Percentiles rank a stretch among this genome's conserved stretches.
Evolutionary conservation across 768 basidiomycete species (phyloP).

Genomic region (Suillus decipiens): DNA sequence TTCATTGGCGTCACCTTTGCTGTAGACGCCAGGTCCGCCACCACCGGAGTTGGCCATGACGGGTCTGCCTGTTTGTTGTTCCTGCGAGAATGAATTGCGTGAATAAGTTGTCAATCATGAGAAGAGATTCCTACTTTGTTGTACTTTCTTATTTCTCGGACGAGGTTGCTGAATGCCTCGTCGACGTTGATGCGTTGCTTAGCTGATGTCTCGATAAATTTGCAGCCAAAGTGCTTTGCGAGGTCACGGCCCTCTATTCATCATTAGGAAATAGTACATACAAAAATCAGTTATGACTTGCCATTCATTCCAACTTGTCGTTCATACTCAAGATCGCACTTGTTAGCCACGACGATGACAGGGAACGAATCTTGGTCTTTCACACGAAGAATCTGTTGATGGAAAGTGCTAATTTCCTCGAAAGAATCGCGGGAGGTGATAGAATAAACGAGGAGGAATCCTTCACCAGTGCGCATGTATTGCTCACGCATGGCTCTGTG

Average conservation of each 20-base stretch:
- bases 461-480: slow-evolving; percentile 98
- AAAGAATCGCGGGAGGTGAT: slow-evolving; percentile 98
- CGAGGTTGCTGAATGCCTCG: slow-evolving; percentile 91
- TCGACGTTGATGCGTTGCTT: slow-evolving; percentile 97
- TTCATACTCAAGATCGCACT: slow-evolving; percentile 94
- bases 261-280: slow-evolving; percentile 1
- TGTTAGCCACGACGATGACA: slow-evolving; percentile 97
- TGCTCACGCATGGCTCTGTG: slow-evolving; percentile 96
- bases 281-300: slow-evolving; percentile 33
- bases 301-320: slow-evolving; percentile 96
- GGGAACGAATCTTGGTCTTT: slow-evolving; percentile 97
- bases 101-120: slow-evolving; percentile 1
- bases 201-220: slow-evolving; percentile 95
- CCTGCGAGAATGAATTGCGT: slow-evolving; percentile 39
- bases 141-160: slow-evolving; percentile 90
- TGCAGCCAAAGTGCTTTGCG: slow-evolving; percentile 92
- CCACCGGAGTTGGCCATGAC: slow-evolving; percentile 47
- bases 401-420: slow-evolving; percentile 95
- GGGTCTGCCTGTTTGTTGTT: slow-evolving; percentile 78
- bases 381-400: slow-evolving; percentile 93
- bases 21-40: slow-evolving; percentile 51
- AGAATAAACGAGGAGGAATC: slow-evolving; percentile 96
- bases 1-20: slow-evolving; percentile 45
- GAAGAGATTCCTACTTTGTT: slow-evolving; percentile 66
- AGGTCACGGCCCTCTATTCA: slow-evolving; percentile 91